phyloP scores from a whole-genome alignment of 306 rosid species.

The Argentina anserina region DNA sequence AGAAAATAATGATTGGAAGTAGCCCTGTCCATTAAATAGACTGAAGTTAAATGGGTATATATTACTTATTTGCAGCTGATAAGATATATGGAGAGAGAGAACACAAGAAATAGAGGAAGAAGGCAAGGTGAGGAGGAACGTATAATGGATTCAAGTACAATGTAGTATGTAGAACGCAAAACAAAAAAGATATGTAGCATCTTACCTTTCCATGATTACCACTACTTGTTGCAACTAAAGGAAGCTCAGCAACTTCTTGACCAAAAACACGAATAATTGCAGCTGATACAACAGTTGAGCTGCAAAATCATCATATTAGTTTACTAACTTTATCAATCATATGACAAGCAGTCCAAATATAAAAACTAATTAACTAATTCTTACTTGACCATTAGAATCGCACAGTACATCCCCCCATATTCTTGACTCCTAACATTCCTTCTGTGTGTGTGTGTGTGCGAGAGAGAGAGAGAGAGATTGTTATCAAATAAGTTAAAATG shows the following conservation, averaged over 20 bases:
- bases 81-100: neutral
- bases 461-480: neutral
- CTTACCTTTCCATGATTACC: slow-evolving; percentile 87
- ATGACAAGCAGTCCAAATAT: neutral
- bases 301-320: slow-evolving; percentile 40
- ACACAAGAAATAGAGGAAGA: neutral
- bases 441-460: slow-evolving; percentile 52
- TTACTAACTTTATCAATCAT: slow-evolving; percentile 5
- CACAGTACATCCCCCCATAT: slow-evolving; percentile 91
- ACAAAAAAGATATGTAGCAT: neutral
- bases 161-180: neutral
- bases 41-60: neutral
- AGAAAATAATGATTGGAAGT: slow-evolving; percentile 82
- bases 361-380: slow-evolving; percentile 25
- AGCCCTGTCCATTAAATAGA: slow-evolving; percentile 55
- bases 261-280: slow-evolving; percentile 83
- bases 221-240: slow-evolving; percentile 81
- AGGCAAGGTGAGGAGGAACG: neutral
- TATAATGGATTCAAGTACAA: neutral
- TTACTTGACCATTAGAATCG: slow-evolving; percentile 84
- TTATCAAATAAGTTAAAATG: neutral
- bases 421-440: slow-evolving; percentile 83
- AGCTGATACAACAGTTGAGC: slow-evolving; percentile 93
- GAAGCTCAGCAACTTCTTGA: slow-evolving; percentile 82
- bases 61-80: neutral